Evolutionary conservation across 352 stramenopile species (phyloP).

Genomic region (Thalassiosira sp.): DNA sequence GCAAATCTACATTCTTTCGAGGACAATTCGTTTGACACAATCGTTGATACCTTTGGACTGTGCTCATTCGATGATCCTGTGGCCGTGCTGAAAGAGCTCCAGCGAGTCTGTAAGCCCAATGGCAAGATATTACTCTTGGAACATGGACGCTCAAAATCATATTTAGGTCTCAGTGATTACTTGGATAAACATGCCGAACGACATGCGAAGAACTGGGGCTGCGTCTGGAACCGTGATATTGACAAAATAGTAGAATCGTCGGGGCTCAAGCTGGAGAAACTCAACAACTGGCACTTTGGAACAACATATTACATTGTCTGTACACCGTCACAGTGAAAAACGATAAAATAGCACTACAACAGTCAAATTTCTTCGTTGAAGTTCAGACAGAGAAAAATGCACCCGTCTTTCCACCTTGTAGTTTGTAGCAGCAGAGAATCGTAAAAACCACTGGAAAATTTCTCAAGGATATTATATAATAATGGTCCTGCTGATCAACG

Average conservation of each 20-base stretch:
- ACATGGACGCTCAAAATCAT: constrained; percentile 90
- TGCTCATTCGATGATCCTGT: constrained; percentile 94
- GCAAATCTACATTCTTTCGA: constrained; percentile 71
- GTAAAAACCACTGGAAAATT: no score
- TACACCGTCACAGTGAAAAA: constrained; percentile 45
- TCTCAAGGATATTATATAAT: no score
- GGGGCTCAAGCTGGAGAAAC: constrained; percentile 86
- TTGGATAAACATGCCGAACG: constrained; percentile 91
- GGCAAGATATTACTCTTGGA: constrained; percentile 92
- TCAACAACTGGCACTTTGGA: constrained; percentile 92
- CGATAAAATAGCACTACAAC: no score
- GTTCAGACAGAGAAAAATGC: no score
- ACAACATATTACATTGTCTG: constrained; percentile 87
- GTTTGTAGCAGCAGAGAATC: no score
- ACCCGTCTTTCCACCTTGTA: no score
- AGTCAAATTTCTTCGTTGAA: no score
- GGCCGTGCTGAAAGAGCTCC: constrained; percentile 89
- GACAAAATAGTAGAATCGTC: constrained; percentile 86
- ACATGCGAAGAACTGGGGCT: constrained; percentile 94
- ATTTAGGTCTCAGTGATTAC: constrained; percentile 87
- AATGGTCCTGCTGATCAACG: no score
- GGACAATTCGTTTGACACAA: constrained; percentile 89
- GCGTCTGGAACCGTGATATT: constrained; percentile 95
- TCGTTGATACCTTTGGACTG: constrained; percentile 95
- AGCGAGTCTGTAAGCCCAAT: constrained; percentile 88